Conservation (phyloP, 208 protist genomes). For the Jaenimonas drosophilae region DNA sequence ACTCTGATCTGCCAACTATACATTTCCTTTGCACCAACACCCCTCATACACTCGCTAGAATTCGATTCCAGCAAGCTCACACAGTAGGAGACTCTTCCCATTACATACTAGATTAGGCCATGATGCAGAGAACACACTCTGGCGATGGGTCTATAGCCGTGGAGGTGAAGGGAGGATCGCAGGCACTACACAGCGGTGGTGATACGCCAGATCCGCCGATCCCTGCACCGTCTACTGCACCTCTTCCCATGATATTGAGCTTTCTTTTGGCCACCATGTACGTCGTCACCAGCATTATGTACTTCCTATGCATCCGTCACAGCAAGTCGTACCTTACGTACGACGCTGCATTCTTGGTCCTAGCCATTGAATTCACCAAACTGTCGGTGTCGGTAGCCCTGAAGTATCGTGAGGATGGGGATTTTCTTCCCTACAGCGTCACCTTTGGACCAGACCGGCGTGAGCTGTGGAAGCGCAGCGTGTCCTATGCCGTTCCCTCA, state of each 20-base stretch:
- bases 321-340: conserved; percentile 19
- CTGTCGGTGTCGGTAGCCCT: conserved; percentile 23
- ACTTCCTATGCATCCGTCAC: conserved; percentile 43
- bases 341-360: conserved; percentile 29
- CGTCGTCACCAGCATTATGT: conserved; percentile 26
- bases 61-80: no score
- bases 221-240: conserved; percentile 1
- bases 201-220: background rate
- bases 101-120: no score
- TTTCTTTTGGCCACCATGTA: conserved; percentile 28
- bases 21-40: no score
- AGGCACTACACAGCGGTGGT: no score
- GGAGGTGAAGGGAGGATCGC: no score
- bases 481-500: conserved; percentile 34
- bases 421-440: conserved; percentile 20
- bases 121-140: no score
- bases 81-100: no score
- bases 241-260: conserved; percentile 19
- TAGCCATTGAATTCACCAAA: conserved; percentile 41
- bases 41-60: no score
- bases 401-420: conserved; percentile 28
- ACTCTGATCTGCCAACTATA: no score
- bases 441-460: conserved; percentile 9
- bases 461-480: conserved; percentile 26
- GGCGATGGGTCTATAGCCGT: no score